phyloP scores from a whole-genome alignment of 768 basidiomycete species.

The Termitomyces sp. region DNA sequence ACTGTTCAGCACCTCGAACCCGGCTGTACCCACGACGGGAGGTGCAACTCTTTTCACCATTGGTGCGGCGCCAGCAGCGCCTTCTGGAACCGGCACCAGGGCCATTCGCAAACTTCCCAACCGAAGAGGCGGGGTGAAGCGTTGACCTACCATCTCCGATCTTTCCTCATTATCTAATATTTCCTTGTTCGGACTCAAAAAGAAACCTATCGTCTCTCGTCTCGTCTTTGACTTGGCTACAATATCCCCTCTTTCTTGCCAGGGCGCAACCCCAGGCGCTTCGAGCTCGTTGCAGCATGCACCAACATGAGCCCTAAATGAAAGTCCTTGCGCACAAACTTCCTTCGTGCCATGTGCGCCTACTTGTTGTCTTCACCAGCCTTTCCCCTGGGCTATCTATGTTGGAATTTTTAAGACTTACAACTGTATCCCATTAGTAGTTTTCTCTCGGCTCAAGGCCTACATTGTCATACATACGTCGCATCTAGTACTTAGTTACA shows the following conservation, averaged over 20 bases:
- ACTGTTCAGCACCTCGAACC: conserved; percentile 38
- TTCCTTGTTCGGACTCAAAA: background rate
- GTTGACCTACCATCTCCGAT: conserved; percentile 15
- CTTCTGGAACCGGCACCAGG: conserved; percentile 27
- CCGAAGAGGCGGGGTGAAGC: conserved; percentile 34
- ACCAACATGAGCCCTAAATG: background rate
- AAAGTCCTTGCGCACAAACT: background rate
- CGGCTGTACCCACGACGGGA: conserved; percentile 28
- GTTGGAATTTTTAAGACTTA: conserved; percentile 15
- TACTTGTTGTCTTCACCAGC: conserved; percentile 1
- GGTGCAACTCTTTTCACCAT: conserved; percentile 51
- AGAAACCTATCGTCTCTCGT: background rate
- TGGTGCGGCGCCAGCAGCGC: conserved; percentile 44
- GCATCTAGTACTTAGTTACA: conserved; percentile 12
- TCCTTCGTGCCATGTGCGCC: background rate
- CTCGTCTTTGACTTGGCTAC: background rate
- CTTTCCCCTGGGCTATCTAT: conserved; percentile 7
- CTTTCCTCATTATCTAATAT: background rate
- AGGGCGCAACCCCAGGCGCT: conserved; percentile 4
- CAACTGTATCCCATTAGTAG: conserved; percentile 17
- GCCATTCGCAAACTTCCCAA: conserved; percentile 54
- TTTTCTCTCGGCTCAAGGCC: conserved; percentile 17
- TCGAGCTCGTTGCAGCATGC: background rate
- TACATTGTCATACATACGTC: conserved; percentile 12
- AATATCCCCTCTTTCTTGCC: background rate